These are phyloP conservation scores for Solanum gandarillasii DNA, from an alignment of 257 asterid species.

Conservation along the genomic window DNA sequence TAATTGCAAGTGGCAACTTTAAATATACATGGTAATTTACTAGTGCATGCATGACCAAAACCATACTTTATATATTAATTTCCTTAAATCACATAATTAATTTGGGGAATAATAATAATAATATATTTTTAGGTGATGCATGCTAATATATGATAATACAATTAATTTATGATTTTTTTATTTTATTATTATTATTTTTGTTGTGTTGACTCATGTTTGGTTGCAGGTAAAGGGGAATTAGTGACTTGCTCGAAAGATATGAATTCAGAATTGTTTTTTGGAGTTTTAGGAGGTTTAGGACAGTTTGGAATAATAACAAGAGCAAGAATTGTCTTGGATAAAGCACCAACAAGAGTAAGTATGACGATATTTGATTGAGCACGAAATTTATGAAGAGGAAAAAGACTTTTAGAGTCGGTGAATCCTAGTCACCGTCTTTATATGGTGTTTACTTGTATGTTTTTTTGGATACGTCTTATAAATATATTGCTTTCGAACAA, in stretches of 20 bases:
- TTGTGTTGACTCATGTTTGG: not conserved
- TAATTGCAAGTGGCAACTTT: not conserved
- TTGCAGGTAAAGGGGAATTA: constrained; percentile 39
- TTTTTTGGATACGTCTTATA: not conserved
- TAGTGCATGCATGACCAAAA: not conserved
- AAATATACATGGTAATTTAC: not conserved
- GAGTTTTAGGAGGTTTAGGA: constrained; percentile 58
- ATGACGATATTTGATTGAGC: not conserved
- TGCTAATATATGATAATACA: not conserved
- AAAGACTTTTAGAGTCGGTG: not conserved
- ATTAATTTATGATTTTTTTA: not conserved
- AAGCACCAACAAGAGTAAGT: constrained; percentile 43
- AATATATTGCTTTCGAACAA: not conserved
- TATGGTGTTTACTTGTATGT: not conserved
- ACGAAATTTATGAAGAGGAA: not conserved
- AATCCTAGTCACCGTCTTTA: not conserved
- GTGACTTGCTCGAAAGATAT: constrained; percentile 33
- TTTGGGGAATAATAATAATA: not conserved
- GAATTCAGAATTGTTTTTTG: constrained; percentile 36
- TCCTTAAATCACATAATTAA: not conserved
- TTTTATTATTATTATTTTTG: not conserved
- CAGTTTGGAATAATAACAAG: constrained; percentile 53
- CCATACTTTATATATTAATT: not conserved
- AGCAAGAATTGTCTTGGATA: constrained; percentile 38
- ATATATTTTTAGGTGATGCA: not conserved